Percentiles rank a stretch among this genome's conserved stretches.
These are phyloP conservation scores for Barnettozyma siamensis DNA, from an alignment of 805 yeast genomes.

Conservation along the genomic window DNA sequence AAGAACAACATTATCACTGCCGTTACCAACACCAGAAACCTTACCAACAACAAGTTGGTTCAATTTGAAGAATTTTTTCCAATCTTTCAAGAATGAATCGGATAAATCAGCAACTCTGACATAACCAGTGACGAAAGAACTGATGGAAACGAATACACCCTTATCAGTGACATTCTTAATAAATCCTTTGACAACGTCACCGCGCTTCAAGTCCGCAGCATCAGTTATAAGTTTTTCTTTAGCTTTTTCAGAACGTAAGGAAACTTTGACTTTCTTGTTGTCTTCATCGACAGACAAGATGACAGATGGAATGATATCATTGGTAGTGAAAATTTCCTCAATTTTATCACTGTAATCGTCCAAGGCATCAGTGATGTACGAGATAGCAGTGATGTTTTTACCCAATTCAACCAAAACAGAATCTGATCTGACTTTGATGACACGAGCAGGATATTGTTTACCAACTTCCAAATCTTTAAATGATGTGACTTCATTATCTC, in stretches of 20 bases:
- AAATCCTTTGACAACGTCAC: conserved; percentile 77
- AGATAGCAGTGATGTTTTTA: conserved; percentile 52
- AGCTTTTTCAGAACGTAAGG: conserved; percentile 51
- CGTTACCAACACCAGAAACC: conserved; percentile 55
- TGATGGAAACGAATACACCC: conserved; percentile 74
- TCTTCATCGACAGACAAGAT: conserved; percentile 34
- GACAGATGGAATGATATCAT: conserved; percentile 53
- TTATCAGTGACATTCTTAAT: conserved; percentile 67
- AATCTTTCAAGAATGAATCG: conserved; percentile 75
- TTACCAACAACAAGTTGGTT: conserved; percentile 75
- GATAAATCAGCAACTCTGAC: conserved; percentile 78
- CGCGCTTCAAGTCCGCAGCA: conserved; percentile 51
- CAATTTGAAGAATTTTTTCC: conserved; percentile 72
- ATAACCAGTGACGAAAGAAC: conserved; percentile 66
- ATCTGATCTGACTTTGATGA: conserved; percentile 51
- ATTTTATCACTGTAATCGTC: conserved; percentile 56
- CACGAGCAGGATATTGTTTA: conserved; percentile 52
- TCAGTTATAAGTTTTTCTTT: conserved; percentile 45
- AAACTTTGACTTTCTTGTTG: conserved; percentile 52
- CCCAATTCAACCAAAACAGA: conserved; percentile 67
- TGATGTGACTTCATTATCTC: conserved; percentile 36
- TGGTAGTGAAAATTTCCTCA: conserved; percentile 41
- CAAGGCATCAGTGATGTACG: conserved; percentile 73
- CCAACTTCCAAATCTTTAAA: conserved; percentile 50
- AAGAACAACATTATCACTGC: conserved; percentile 55